phyloP scores from a whole-genome alignment of 257 asterid genomes.

The Gentiana macrophylla region DNA sequence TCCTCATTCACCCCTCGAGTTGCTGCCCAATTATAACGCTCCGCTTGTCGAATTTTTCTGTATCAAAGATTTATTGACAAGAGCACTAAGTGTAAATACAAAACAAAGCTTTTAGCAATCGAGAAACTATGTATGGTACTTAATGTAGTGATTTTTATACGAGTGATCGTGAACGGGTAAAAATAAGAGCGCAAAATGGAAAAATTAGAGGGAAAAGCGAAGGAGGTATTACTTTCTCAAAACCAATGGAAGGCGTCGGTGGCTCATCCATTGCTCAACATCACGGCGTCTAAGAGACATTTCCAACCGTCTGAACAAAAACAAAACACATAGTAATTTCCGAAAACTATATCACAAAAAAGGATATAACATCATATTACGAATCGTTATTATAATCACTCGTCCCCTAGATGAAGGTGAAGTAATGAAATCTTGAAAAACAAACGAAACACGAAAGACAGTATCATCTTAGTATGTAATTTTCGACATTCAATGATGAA shows the following conservation, averaged over 20 bases:
- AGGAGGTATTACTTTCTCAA: conserved; percentile 44
- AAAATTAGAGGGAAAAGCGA: neutral
- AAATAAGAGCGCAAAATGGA: neutral
- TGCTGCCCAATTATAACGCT: conserved; percentile 88
- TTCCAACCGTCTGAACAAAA: conserved; percentile 59
- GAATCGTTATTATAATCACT: too few species aligned
- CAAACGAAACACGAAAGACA: too few species aligned
- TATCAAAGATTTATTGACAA: conserved; percentile 3
- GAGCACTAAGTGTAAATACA: too few species aligned
- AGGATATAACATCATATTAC: too few species aligned
- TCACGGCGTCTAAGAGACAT: conserved; percentile 81
- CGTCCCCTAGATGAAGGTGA: too few species aligned
- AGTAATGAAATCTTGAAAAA: too few species aligned
- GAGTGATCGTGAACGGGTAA: neutral
- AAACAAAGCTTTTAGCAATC: too few species aligned
- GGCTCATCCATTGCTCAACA: conserved; percentile 96
- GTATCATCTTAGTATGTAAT: too few species aligned
- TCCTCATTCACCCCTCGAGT: conserved; percentile 89
- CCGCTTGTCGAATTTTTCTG: conserved; percentile 76
- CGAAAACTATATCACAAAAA: too few species aligned
- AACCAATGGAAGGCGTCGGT: conserved; percentile 69
- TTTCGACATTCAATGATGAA: neutral
- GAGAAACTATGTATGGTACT: neutral
- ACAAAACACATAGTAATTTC: neutral
- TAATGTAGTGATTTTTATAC: neutral